Evolutionary conservation across 2,329 filamentous ascomycete species (phyloP).

Genomic region (Cyanodermella asteris): DNA sequence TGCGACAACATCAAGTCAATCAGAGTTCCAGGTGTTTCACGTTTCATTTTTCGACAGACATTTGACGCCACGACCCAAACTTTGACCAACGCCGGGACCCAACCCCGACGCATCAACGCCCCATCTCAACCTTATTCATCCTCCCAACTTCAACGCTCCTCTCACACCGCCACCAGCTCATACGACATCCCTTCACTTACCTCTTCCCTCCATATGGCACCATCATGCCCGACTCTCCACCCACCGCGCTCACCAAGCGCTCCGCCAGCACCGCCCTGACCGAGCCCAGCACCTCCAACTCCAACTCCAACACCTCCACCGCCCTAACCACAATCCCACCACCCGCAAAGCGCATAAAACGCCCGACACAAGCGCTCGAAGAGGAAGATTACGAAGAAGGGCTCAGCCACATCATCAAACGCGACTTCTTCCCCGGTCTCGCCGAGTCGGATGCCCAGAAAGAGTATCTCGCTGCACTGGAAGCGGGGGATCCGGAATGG

Average conservation of each 20-base stretch:
- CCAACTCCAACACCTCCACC: conserved; percentile 72
- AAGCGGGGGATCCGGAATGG: conserved; percentile 68
- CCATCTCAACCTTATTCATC: not conserved
- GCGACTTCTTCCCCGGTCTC: conserved; percentile 90
- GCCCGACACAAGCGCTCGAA: conserved; percentile 68
- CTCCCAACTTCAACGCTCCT: not conserved
- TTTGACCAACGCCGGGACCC: no score
- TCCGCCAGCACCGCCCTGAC: conserved; percentile 49
- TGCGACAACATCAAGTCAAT: no score
- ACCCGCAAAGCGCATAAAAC: conserved; percentile 68
- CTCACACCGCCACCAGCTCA: not conserved
- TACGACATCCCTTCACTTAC: not conserved
- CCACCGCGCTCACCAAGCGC: conserved; percentile 45
- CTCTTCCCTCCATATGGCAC: conserved; percentile 5
- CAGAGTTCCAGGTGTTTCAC: no score
- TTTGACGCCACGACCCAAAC: no score
- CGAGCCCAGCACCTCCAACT: conserved; percentile 75
- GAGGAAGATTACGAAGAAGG: conserved; percentile 86
- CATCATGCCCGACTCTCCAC: conserved; percentile 27
- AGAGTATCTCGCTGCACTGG: conserved; percentile 79
- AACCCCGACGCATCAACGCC: no score
- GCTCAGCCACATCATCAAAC: conserved; percentile 79
- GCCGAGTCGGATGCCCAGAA: conserved; percentile 68
- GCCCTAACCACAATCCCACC: conserved; percentile 78
- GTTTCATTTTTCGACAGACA: no score